These are phyloP conservation scores for Cercospora janseana DNA, from an alignment of 2,329 filamentous ascomycete species.

Conservation along the genomic window DNA sequence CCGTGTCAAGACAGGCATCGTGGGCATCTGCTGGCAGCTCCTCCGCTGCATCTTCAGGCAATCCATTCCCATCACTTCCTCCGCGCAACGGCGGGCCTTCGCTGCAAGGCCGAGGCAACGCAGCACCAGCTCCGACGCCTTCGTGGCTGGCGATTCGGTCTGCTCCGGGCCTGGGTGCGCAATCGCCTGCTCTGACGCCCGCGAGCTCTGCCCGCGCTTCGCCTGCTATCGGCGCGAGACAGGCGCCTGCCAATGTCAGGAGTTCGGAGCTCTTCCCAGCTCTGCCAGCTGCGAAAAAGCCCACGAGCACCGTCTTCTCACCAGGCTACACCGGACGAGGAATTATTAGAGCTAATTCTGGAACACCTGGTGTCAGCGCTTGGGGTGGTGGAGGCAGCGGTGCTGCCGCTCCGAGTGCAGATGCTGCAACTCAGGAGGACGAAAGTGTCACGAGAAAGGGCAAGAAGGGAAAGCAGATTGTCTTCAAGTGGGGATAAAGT, in stretches of 20 bases:
- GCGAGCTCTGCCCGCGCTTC: conserved; percentile 31
- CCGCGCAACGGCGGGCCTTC: conserved; percentile 23
- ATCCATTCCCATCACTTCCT: conserved; percentile 34
- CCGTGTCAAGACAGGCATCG: conserved; percentile 56
- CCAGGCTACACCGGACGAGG: conserved; percentile 50
- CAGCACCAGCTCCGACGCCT: conserved; percentile 25
- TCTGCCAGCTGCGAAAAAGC: conserved; percentile 73
- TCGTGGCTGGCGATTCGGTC: conserved; percentile 36
- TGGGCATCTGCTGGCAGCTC: conserved; percentile 49
- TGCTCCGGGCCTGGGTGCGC: conserved; percentile 31
- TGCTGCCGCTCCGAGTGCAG: conserved; percentile 23
- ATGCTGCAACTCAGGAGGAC: conserved; percentile 21
- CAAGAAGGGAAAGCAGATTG: conserved; percentile 52
- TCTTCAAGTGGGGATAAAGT: conserved; percentile 53
- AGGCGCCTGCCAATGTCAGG: conserved; percentile 32
- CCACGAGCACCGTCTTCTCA: conserved; percentile 54
- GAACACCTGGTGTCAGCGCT: conserved; percentile 41
- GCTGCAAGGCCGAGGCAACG: conserved; percentile 16
- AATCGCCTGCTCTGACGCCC: conserved; percentile 34
- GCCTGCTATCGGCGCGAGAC: conserved; percentile 39
- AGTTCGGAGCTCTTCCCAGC: conserved; percentile 71
- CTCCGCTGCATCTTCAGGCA: conserved; percentile 19
- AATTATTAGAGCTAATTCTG: conserved; percentile 44
- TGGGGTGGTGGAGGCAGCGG: conserved; percentile 40
- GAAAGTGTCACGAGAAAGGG: conserved; percentile 45